Evolutionary conservation across 2,329 filamentous ascomycete species (phyloP), one percentile per base, ranked within the genome.

Genomic region (Paraphoma chrysanthemicola): DNA sequence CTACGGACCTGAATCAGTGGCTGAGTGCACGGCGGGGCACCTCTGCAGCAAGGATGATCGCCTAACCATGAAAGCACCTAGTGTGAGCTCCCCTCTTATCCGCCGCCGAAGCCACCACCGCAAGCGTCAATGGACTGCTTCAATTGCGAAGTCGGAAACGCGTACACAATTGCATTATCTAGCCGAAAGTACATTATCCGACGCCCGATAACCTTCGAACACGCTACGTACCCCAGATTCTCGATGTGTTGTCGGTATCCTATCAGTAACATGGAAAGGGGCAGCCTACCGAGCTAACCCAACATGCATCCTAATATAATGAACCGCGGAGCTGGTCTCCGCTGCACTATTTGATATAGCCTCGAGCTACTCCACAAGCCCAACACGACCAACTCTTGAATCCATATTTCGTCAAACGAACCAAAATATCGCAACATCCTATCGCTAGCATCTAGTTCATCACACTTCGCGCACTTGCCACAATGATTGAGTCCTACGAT

Each of bases 401-500:
- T 23, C 23, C 23, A 23, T 23, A 23, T 5, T 23, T 23, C 23
- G 23, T 23, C 23, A 23, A 23, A 23, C 2, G 23, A 23, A 23
- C 23, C 23, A 23, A 23, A 23, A 23, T 23, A 23, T 23, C 23
- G 23, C 23, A 23, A 23, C 5, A 23, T 23, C 23, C 23, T 23
- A 2, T 23, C 23, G 23, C 23, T 23, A 23, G 23, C 5, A 23
- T 23, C 23, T 23, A 23, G 23, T 23, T 5, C 23, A 23, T 6
- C 33, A 36, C 33, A 36, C 3, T 3, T 36, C 9, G 14, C 14
- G 18, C 38, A 10, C 29, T 16, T 6, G 46, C 6, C 44, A 48
- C 12, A 12, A 51, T 56, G 51, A 9, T 12, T 6, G 54, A 53
- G 12, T 31, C 48, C 3, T 51, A 50, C 39, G 60, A 63, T 31